Evolutionary conservation across 371 early-diverging fungal species (phyloP).

Genomic region (Dinochytrium kinnereticum): DNA sequence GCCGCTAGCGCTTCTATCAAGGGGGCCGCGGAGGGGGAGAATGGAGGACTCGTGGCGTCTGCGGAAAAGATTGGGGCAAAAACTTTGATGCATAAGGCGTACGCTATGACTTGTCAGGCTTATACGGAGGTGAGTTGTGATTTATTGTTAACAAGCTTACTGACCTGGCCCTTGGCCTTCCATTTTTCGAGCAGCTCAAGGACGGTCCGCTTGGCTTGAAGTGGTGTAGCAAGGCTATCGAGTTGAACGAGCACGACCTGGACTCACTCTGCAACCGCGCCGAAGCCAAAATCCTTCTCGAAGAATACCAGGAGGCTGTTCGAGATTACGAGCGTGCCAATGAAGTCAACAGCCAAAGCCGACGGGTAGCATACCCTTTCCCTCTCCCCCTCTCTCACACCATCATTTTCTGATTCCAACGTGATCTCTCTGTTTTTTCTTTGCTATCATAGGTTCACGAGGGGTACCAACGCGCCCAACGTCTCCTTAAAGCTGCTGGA

Average conservation of each 20-base stretch:
- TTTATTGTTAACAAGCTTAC: too few relatives aligned
- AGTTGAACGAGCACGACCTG: conserved; percentile 64
- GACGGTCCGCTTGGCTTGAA: conserved; percentile 30
- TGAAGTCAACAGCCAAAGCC: conserved; percentile 53
- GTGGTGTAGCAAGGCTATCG: conserved; percentile 54
- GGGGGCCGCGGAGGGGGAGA: background rate
- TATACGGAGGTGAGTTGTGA: conserved; percentile 46
- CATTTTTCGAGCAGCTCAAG: too few relatives aligned
- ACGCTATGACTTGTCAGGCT: conserved; percentile 42
- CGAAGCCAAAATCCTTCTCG: conserved; percentile 68
- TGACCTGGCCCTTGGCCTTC: too few relatives aligned
- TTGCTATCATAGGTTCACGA: conserved; percentile 34
- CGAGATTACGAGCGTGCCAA: conserved; percentile 74
- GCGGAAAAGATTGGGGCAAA: conserved; percentile 52
- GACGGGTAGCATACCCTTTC: conserved; percentile 20
- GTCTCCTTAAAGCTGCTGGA: conserved; percentile 70
- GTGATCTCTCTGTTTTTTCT: background rate
- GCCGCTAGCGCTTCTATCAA: background rate
- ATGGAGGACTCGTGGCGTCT: conserved; percentile 54
- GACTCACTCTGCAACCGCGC: conserved; percentile 75
- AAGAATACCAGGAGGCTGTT: conserved; percentile 74
- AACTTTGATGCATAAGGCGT: conserved; percentile 31
- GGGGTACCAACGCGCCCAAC: conserved; percentile 68
- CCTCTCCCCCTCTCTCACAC: too few relatives aligned
- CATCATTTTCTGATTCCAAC: background rate